Conservation (phyloP, 139 green algal species). For the Chlorella sorokiniana region DNA sequence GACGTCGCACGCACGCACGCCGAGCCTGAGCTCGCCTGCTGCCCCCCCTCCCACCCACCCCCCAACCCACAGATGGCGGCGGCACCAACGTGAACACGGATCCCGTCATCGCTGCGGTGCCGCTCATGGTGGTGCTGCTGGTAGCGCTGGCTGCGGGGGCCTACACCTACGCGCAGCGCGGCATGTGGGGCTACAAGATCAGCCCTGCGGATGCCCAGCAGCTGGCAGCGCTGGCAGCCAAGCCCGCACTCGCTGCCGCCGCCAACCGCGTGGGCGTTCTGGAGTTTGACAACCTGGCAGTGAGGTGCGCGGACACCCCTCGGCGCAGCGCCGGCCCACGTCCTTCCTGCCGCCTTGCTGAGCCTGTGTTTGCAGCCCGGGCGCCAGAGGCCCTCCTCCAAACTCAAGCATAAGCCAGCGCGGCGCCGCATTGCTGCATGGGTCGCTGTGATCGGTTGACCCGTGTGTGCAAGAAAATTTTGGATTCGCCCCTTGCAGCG, state of each 20-base stretch:
- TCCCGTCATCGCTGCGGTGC: conserved; percentile 53
- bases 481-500: neutral
- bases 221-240: conserved; percentile 28
- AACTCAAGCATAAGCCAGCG: too few species aligned
- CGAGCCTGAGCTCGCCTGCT: neutral
- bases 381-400: too few species aligned
- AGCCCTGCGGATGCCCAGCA: neutral
- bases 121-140: conserved; percentile 43
- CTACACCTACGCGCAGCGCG: conserved; percentile 19
- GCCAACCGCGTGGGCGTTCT: neutral
- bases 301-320: neutral
- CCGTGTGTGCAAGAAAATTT: neutral
- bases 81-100: conserved; percentile 24
- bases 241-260: neutral
- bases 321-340: neutral
- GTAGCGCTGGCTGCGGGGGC: conserved; percentile 28
- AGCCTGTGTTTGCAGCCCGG: neutral
- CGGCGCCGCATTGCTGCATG: neutral
- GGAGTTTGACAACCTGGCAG: conserved; percentile 20
- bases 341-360: neutral
- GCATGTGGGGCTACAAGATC: conserved; percentile 9
- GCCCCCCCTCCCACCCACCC: neutral
- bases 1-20: too few species aligned
- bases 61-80: neutral
- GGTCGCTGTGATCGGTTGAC: neutral